Base-by-base conservation (phyloP, 108 stramenopile species). In the Parmales sp. region DNA sequence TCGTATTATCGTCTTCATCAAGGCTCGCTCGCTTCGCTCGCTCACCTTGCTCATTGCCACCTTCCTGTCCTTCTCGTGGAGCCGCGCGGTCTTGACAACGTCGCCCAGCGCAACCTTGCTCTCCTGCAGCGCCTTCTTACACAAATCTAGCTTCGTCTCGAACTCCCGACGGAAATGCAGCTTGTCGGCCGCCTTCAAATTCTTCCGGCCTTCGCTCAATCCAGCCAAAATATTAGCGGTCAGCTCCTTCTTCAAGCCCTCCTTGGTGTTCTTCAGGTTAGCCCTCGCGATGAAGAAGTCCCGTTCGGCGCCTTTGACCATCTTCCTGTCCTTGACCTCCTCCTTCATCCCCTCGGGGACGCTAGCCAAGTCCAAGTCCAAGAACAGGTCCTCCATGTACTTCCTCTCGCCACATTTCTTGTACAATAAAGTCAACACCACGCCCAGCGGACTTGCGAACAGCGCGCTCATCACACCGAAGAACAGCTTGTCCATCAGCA, bases 331-430 rank as follows among this genome's bases (percentile, higher is more conserved):
- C 2, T 34, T 60, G 8, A 60, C 31, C 54, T 60, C 54, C 31
- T 60, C 54, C 54, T 60, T 60, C 31, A 60, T 60, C 29, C 54
- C 54, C 26, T 60, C 54, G 31, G 54, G 54, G 20, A 60, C 36
- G 11, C 3, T 60, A 3, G 4, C 54, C 54, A 34, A 28, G 54
- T 60, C 54, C 54, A 60, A 19, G 31, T 60, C 26, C 3, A 34
- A 28, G 16, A 60, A 34, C 16, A 34, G 11, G 31, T 60, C 20
- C 54, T 60, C 54, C 26, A 60, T 34, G 31, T 11, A 13, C 31
- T 16, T 60, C 26, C 29, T 16, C 54, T 16, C 13, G 26, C 54
- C 54, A 11, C 31, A 28, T 34, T 60, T 60, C 26, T 60, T 60
- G 54, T 60, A 60, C 26, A 60, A 34, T 20, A 60, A 34, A 4